A percentile compares a stretch with the other conserved stretches of the same genome.
phyloP scores from a whole-genome alignment of 345 rosid genomes.

The Boechera stricta region DNA sequence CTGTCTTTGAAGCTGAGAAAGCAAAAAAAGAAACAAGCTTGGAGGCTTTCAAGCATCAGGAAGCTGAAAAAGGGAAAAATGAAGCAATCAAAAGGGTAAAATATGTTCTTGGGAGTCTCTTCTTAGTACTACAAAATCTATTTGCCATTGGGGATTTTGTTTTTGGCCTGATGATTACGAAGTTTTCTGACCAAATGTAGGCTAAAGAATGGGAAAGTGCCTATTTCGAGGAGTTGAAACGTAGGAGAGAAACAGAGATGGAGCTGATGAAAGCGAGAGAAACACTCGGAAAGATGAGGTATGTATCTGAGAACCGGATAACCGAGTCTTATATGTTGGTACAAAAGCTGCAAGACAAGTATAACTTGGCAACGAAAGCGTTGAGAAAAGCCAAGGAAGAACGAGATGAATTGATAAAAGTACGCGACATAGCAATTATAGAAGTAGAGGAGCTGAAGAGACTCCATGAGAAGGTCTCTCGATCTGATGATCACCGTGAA shows the following conservation, averaged over 20 bases:
- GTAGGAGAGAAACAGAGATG: conserved; percentile 59
- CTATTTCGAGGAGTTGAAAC: conserved; percentile 55
- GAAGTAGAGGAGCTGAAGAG: conserved; percentile 69
- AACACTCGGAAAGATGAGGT: conserved; percentile 52
- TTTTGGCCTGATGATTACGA: not conserved
- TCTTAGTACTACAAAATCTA: conserved; percentile 1
- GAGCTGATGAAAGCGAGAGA: conserved; percentile 54
- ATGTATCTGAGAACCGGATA: conserved; percentile 55
- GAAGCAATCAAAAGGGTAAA: conserved; percentile 67
- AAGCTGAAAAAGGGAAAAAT: conserved; percentile 63
- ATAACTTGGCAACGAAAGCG: conserved; percentile 65
- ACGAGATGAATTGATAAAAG: conserved; percentile 59
- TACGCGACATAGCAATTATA: conserved; percentile 64
- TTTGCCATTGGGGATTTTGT: not conserved
- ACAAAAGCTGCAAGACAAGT: conserved; percentile 65
- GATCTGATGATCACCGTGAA: conserved; percentile 51
- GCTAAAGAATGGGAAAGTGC: conserved; percentile 56
- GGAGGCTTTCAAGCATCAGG: conserved; percentile 58
- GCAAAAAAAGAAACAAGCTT: conserved; percentile 45
- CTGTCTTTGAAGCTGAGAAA: not conserved
- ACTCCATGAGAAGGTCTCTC: conserved; percentile 56
- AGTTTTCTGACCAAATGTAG: conserved; percentile 43
- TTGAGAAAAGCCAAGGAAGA: conserved; percentile 62
- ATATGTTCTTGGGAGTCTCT: conserved; percentile 6
- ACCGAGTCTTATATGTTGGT: conserved; percentile 54